These are phyloP conservation scores for Tricholoma sp. DNA, from an alignment of 768 basidiomycete species.

Conservation along the genomic window DNA sequence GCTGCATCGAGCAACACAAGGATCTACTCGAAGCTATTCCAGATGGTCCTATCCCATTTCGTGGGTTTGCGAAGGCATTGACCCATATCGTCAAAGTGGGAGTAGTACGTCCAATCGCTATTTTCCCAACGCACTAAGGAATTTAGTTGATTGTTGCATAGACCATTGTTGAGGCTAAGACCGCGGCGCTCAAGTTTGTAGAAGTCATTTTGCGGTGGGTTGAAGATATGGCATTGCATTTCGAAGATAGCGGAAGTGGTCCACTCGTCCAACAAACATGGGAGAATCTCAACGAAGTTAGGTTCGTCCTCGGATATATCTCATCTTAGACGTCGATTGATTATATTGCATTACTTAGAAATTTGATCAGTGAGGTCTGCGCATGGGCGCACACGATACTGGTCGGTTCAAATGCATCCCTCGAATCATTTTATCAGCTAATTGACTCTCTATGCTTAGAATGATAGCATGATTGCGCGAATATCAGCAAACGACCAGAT, in stretches of 20 bases:
- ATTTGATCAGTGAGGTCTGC: slow-evolving; percentile 11
- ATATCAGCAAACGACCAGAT: slow-evolving; percentile 5
- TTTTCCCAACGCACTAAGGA: too few relatives aligned
- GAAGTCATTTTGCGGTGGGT: slow-evolving; percentile 13
- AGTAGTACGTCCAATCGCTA: slow-evolving; percentile 3
- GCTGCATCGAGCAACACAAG: slow-evolving; percentile 2
- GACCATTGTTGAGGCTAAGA: slow-evolving; percentile 1
- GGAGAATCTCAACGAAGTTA: slow-evolving; percentile 10
- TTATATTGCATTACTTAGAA: neutral
- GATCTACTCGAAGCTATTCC: slow-evolving; percentile 8
- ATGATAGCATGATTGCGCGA: neutral
- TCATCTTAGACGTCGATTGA: neutral
- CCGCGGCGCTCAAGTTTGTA: slow-evolving; percentile 9
- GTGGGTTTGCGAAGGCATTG: slow-evolving; percentile 6
- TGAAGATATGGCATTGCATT: slow-evolving; percentile 4
- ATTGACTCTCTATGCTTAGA: neutral
- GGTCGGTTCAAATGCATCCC: slow-evolving; percentile 2
- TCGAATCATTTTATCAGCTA: neutral
- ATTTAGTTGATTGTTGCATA: neutral
- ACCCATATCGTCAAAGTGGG: slow-evolving; percentile 12
- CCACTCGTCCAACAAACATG: slow-evolving; percentile 11
- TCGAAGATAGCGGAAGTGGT: neutral
- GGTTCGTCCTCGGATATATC: slow-evolving; percentile 1
- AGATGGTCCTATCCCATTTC: slow-evolving; percentile 12
- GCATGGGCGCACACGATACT: slow-evolving; percentile 7